Percentiles rank a stretch among this genome's conserved stretches.
Evolutionary conservation across 129 eudicot species (phyloP).

Genomic region (Arctium minus): DNA sequence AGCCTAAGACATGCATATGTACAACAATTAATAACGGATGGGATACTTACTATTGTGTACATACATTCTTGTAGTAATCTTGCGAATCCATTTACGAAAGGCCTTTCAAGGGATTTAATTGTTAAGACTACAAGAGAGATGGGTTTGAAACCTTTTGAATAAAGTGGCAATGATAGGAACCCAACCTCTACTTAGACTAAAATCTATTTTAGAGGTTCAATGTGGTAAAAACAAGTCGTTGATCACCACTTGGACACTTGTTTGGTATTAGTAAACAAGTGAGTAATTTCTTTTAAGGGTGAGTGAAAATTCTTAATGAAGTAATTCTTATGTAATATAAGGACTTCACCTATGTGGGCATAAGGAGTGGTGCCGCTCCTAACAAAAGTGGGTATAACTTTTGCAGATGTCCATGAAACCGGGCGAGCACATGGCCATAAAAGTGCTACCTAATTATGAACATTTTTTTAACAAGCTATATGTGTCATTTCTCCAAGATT

Average conservation of each 20-base stretch:
- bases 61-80: neutral
- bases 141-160: neutral
- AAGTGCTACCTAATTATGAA: too few species aligned
- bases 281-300: neutral
- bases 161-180: too few species aligned
- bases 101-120: neutral
- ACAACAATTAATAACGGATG: too few species aligned
- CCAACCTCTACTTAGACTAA: too few species aligned
- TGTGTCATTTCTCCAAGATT: too few species aligned
- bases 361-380: slow-evolving; percentile 1
- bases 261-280: neutral
- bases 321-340: neutral
- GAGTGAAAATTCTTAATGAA: neutral
- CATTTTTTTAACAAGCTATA: too few species aligned
- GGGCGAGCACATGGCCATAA: too few species aligned
- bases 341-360: neutral
- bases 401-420: too few species aligned
- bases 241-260: neutral
- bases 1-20: too few species aligned
- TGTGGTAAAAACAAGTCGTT: too few species aligned
- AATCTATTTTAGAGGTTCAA: too few species aligned
- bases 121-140: neutral
- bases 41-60: too few species aligned
- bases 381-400: neutral
- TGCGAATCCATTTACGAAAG: neutral